Base-by-base conservation (phyloP, 495 filamentous ascomycete species). In the Beverwykella pulmonaria region DNA sequence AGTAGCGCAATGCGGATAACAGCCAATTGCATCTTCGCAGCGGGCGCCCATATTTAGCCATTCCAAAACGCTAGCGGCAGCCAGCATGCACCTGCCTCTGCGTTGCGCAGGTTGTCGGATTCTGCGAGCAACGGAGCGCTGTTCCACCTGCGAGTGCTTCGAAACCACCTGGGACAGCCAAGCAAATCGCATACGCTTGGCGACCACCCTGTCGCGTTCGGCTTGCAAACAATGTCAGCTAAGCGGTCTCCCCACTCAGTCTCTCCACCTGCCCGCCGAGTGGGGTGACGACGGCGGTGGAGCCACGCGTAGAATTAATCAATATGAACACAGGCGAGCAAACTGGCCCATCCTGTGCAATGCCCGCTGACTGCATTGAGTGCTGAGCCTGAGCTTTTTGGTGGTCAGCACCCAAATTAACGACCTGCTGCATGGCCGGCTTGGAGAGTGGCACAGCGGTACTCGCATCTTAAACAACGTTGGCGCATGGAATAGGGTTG, bases 351-450 rank as follows among this genome's bases (percentile, higher is more conserved):
- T 30, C 50, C 52, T 49, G 49, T 41, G 23, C 26, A 17, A 48
- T 56, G n/a, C 46, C 39, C 19, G 64, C 64, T 67, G 29, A 67
- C 58, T 67, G 64, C 64, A 50, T 67, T 50, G 27, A 60, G 59
- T 68, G 65, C 53, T 63, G 65, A 57, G 53, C 20, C 39, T 44
- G 39, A 44, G 39, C 39, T 44, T 44, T 14, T 57, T 49, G n/a
- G 52, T 52, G 50, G 65, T 68, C 65, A 68, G 65, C 65, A 68
- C 52, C 65, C 32, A 61, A 68, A 68, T 68, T 56, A 59, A 59
- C 36, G 39, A 44, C 20, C 34, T 57, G 26, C 54, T 17, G 20
- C 30, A 44, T 29, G 19, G n/a, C 26, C 5, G 3, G 22, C 54
- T 57, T 19, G 32, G 34, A 32, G 19, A n/a, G 54, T 57, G 32